phyloP scores from a whole-genome alignment of 2,329 filamentous ascomycete species.

The Canariomyces notabilis region DNA sequence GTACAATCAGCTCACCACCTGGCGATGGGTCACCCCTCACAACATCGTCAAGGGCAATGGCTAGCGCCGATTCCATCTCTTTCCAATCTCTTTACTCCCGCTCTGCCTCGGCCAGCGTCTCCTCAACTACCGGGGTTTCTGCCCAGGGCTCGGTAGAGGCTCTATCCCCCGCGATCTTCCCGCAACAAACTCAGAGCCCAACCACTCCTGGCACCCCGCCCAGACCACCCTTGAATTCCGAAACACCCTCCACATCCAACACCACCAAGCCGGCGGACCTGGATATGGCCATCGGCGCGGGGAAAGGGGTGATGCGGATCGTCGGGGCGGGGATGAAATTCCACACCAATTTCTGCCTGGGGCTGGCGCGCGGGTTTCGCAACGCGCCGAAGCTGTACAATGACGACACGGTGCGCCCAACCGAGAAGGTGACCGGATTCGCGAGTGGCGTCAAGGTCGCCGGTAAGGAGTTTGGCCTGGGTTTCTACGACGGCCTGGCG shows the following conservation, averaged over 20 bases:
- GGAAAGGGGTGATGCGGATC: conserved; percentile 65
- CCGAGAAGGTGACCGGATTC: conserved; percentile 73
- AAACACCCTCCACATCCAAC: background rate
- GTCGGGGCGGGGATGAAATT: conserved; percentile 70
- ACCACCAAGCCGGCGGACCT: conserved; percentile 27
- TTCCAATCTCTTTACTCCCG: background rate
- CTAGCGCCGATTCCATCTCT: conserved; percentile 1
- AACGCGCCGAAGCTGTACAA: conserved; percentile 83
- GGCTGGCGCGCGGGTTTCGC: conserved; percentile 79
- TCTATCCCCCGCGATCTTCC: background rate
- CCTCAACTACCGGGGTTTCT: background rate
- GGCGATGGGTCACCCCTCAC: background rate
- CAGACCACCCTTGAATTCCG: too few species aligned
- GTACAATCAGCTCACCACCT: conserved; percentile 2
- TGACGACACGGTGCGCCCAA: conserved; percentile 73
- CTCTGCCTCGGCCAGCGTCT: conserved; percentile 16
- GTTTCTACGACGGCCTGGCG: conserved; percentile 75
- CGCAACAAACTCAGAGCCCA: background rate
- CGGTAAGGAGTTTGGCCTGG: conserved; percentile 70
- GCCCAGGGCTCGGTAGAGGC: background rate
- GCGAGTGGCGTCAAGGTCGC: conserved; percentile 72
- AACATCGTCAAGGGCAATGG: conserved; percentile 3
- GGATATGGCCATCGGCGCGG: conserved; percentile 60
- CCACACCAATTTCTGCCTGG: conserved; percentile 80
- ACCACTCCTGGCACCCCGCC: too few species aligned